Evolutionary conservation across 2,329 filamentous ascomycete genomes (phyloP).

Genomic region (Monosporascus ibericus): DNA sequence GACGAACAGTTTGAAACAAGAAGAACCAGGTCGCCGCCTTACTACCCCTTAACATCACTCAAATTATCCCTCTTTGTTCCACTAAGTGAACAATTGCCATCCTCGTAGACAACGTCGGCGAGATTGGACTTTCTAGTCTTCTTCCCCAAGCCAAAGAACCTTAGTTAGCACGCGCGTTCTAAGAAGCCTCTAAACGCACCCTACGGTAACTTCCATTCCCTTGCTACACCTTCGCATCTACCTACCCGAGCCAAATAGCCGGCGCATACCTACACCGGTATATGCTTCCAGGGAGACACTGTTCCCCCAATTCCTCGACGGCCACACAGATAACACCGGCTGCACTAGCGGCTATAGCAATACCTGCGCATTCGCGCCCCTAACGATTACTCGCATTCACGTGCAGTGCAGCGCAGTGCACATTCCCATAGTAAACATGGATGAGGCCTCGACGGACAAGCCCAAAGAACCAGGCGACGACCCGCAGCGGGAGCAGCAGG

Average conservation of each 20-base stretch:
- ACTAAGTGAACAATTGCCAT: too few species aligned
- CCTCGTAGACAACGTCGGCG: too few species aligned
- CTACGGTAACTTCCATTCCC: not conserved
- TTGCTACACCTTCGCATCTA: not conserved
- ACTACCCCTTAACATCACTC: too few species aligned
- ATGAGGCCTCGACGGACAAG: constrained; percentile 15
- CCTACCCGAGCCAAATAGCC: not conserved
- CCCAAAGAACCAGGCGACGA: constrained; percentile 14
- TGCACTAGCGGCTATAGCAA: not conserved
- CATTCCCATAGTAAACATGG: constrained; percentile 14
- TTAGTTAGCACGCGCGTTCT: not conserved
- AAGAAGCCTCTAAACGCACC: not conserved
- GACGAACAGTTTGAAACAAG: too few species aligned
- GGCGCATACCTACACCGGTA: not conserved
- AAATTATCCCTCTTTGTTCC: too few species aligned
- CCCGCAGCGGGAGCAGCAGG: constrained; percentile 13
- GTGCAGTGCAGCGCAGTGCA: not conserved
- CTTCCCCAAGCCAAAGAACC: too few species aligned
- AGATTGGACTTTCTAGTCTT: too few species aligned
- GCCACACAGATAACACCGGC: not conserved
- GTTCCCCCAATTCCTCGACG: not conserved
- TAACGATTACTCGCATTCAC: too few species aligned
- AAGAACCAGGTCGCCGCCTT: too few species aligned
- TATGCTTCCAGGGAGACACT: not conserved
- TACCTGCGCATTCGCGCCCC: not conserved